Evolutionary conservation across 164 flowering plant species (phyloP).

Genomic region (Tinospora cordifolia): DNA sequence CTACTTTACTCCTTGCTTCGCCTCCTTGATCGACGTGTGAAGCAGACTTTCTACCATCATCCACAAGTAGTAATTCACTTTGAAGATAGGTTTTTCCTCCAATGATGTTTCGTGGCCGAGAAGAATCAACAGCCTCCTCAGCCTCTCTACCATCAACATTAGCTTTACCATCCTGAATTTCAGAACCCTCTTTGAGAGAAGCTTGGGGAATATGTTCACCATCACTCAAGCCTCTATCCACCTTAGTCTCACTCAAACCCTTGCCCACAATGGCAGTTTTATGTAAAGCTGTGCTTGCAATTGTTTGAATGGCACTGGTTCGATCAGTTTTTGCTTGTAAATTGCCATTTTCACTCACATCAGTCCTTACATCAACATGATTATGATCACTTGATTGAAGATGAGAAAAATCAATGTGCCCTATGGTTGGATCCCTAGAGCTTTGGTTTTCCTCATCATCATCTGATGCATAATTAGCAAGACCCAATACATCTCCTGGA

Average conservation of each 20-base stretch:
- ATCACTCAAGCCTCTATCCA: constrained; percentile 11
- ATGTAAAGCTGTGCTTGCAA: constrained; percentile 5
- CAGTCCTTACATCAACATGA: constrained; percentile 16
- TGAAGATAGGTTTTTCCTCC: constrained; percentile 21
- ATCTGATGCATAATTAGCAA: constrained; percentile 83
- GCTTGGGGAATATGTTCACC: constrained; percentile 8
- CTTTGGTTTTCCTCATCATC: constrained; percentile 48
- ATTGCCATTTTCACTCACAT: constrained; percentile 29
- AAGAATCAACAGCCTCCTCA: constrained; percentile 15
- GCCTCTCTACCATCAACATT: constrained; percentile 16
- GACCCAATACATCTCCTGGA: constrained; percentile 73
- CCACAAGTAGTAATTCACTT: constrained; percentile 23
- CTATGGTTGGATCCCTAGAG: constrained; percentile 20
- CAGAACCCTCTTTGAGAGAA: constrained; percentile 15
- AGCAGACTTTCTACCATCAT: constrained; percentile 17
- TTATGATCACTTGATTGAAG: constrained; percentile 19
- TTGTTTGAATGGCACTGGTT: background rate
- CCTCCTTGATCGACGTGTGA: constrained; percentile 23
- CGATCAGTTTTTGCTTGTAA: constrained; percentile 15
- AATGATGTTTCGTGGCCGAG: constrained; percentile 17
- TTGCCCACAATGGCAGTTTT: background rate
- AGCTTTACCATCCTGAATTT: constrained; percentile 13
- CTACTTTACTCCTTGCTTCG: constrained; percentile 25
- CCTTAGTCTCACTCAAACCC: constrained; percentile 8
- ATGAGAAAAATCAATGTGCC: constrained; percentile 11